Percentiles rank a stretch among this genome's conserved stretches.
These are phyloP conservation scores for Mucor mucedo DNA, from an alignment of 371 early-diverging fungal genomes.

Conservation along the genomic window DNA sequence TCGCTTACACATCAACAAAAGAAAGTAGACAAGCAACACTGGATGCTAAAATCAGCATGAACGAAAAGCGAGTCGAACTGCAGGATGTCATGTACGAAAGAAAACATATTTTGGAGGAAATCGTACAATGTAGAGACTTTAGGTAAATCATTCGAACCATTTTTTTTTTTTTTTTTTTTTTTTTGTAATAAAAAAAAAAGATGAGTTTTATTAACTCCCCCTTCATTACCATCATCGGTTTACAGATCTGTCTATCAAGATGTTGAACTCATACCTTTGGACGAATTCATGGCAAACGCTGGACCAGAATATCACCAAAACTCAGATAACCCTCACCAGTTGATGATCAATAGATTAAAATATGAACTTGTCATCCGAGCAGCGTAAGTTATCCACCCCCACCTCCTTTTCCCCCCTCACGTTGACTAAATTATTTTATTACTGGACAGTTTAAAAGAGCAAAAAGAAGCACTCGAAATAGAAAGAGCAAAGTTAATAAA, in stretches of 20 bases:
- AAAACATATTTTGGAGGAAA: conserved; percentile 52
- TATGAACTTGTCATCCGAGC: conserved; percentile 47
- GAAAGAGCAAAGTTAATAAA: conserved; percentile 43
- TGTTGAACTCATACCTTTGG: conserved; percentile 47
- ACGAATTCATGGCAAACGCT: conserved; percentile 43
- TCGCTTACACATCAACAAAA: conserved; percentile 26
- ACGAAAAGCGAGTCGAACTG: conserved; percentile 42
- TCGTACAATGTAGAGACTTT: conserved; percentile 48
- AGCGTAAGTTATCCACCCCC: conserved; percentile 30
- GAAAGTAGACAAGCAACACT: conserved; percentile 48
- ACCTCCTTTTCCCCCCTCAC: not conserved
- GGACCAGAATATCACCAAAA: conserved; percentile 35
- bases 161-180: too few relatives aligned
- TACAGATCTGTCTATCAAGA: conserved; percentile 55
- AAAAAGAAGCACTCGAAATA: conserved; percentile 41
- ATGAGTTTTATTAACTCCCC: not conserved
- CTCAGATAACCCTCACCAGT: conserved; percentile 41
- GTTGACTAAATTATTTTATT: not conserved
- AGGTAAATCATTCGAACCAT: conserved; percentile 28
- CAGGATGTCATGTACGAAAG: conserved; percentile 57
- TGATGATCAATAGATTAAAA: conserved; percentile 52
- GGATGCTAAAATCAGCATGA: conserved; percentile 50
- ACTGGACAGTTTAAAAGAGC: conserved; percentile 30
- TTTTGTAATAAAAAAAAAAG: not conserved
- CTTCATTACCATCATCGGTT: not conserved